A percentile compares a stretch with the other conserved stretches of the same genome.
Evolutionary conservation across 2,329 filamentous ascomycete species (phyloP).

Genomic region (Teratosphaeria pseudoeucalypti): DNA sequence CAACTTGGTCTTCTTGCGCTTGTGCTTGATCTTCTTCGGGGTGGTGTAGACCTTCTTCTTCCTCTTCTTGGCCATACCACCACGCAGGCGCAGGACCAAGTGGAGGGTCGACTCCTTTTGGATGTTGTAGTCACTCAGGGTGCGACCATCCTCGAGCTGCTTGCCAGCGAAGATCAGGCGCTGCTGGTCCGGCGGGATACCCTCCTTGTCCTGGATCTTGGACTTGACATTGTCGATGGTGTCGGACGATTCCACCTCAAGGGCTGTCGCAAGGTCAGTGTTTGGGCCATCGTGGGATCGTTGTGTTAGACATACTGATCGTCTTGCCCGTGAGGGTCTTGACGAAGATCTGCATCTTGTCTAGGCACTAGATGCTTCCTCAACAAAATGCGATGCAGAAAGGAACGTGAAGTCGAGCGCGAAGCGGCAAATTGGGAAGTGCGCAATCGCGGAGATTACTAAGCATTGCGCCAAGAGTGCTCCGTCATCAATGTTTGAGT

Average conservation of each 20-base stretch:
- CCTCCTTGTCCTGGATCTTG: conserved; percentile 98
- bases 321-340: conserved; percentile 66
- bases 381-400: neutral
- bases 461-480: neutral
- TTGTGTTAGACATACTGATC: neutral
- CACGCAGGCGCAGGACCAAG: conserved; percentile 93
- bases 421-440: neutral
- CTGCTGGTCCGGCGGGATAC: conserved; percentile 98
- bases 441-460: neutral
- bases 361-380: conserved; percentile 2
- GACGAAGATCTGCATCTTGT: conserved; percentile 83
- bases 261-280: conserved; percentile 69
- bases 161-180: conserved; percentile 99
- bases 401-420: neutral
- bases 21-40: conserved; percentile 99
- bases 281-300: neutral
- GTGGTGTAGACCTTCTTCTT: conserved; percentile 99
- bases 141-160: conserved; percentile 99
- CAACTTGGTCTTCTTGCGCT: conserved; percentile 99
- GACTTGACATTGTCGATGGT: conserved; percentile 99
- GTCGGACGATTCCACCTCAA: conserved; percentile 99
- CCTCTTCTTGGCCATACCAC: conserved; percentile 94
- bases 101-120: conserved; percentile 99
- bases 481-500: neutral
- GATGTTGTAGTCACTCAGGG: conserved; percentile 99